Evolutionary conservation across 768 basidiomycete genomes (phyloP).

Genomic region (Podaxis carcinomalis): DNA sequence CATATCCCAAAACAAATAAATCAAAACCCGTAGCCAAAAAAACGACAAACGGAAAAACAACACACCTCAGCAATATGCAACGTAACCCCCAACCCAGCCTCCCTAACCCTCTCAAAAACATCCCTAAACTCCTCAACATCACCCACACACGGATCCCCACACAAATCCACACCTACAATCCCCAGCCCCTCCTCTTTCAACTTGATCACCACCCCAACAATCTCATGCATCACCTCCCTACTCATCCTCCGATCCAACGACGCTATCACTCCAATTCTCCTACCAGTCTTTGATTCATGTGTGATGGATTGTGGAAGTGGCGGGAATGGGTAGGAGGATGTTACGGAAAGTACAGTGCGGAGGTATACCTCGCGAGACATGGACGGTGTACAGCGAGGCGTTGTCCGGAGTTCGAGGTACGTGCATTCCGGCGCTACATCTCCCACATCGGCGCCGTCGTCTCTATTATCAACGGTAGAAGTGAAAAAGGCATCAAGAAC

Average conservation of each 20-base stretch:
- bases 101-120: conserved; percentile 50
- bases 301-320: background rate
- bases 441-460: conserved; percentile 21
- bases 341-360: conserved; percentile 56
- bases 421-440: conserved; percentile 43
- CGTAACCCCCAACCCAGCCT: conserved; percentile 66
- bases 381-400: conserved; percentile 52
- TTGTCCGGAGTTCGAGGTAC: conserved; percentile 83
- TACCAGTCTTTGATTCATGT: conserved; percentile 16
- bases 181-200: conserved; percentile 54
- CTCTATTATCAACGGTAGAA: too few species aligned
- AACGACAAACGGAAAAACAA: conserved; percentile 3
- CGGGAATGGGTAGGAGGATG: conserved; percentile 43
- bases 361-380: conserved; percentile 66
- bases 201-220: conserved; percentile 49
- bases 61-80: conserved; percentile 79
- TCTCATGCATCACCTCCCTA: conserved; percentile 43
- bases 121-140: conserved; percentile 47
- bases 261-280: conserved; percentile 59
- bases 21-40: background rate
- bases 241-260: conserved; percentile 75
- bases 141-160: conserved; percentile 68
- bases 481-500: conserved; percentile 56
- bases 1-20: background rate
- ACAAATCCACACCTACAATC: conserved; percentile 77